A percentile compares a stretch with the other conserved stretches of the same genome.
Evolutionary conservation across 306 rosid species (phyloP).

Genomic region (Amphicarpaea edgeworthii): DNA sequence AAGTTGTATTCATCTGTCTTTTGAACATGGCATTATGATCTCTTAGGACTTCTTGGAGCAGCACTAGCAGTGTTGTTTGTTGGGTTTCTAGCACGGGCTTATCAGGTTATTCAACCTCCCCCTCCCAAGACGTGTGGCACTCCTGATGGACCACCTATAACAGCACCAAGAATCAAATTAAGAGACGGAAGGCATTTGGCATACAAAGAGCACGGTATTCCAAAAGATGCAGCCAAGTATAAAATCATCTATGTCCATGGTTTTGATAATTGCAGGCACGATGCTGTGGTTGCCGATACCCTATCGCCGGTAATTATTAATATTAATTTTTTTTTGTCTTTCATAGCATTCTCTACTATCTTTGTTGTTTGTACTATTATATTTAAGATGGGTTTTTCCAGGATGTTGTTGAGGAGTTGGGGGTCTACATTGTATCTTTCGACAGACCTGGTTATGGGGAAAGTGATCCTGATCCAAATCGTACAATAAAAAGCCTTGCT

Average conservation of each 20-base stretch:
- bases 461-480: conserved; percentile 90
- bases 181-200: conserved; percentile 93
- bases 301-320: conserved; percentile 65
- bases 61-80: conserved; percentile 57
- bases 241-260: conserved; percentile 74
- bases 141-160: conserved; percentile 73
- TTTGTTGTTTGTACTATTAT: conserved; percentile 30
- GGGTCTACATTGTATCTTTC: conserved; percentile 71
- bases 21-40: conserved; percentile 26
- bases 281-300: conserved; percentile 50
- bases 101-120: conserved; percentile 77
- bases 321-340: conserved; percentile 1
- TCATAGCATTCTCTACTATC: neutral
- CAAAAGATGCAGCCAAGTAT: conserved; percentile 70
- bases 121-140: conserved; percentile 82
- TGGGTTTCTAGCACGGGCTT: conserved; percentile 83
- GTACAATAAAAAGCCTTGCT: conserved; percentile 74
- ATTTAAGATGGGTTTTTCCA: conserved; percentile 47
- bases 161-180: conserved; percentile 78
- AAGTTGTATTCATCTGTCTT: neutral
- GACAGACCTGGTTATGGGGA: conserved; percentile 98
- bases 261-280: conserved; percentile 73
- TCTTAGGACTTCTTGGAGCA: conserved; percentile 71
- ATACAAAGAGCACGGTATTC: conserved; percentile 79
- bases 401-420: conserved; percentile 67